phyloP scores from a whole-genome alignment of 148 eudicot genomes.

The Polygonum aviculare region DNA sequence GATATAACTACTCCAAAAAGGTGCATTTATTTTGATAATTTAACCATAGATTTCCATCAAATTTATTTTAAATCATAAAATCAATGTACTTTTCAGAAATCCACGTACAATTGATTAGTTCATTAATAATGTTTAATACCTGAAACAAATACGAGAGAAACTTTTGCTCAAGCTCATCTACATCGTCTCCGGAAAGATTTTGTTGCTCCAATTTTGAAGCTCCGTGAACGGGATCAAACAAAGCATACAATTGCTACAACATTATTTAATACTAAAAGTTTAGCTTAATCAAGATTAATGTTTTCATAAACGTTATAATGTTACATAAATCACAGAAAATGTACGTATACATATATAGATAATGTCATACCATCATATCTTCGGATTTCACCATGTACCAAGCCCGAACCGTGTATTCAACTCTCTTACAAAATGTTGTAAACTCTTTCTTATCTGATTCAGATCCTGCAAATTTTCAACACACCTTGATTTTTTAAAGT shows the following conservation, averaged over 20 bases:
- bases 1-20: no score
- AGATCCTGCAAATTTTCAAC: conserved; percentile 33
- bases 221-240: conserved; percentile 80
- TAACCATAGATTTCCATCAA: no score
- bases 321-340: no score
- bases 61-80: no score
- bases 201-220: conserved; percentile 63
- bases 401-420: conserved; percentile 79
- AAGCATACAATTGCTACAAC: conserved; percentile 60
- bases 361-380: conserved; percentile 61
- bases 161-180: conserved; percentile 69
- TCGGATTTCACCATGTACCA: conserved; percentile 76
- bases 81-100: background rate
- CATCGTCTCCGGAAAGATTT: conserved; percentile 43
- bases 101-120: no score
- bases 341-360: background rate
- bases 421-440: conserved; percentile 61
- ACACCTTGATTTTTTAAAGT: background rate
- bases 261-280: background rate
- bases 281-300: background rate
- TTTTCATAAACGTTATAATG: background rate
- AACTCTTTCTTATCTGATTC: conserved; percentile 46
- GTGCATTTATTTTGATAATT: no score
- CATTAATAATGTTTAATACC: conserved; percentile 26
- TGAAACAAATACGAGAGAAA: conserved; percentile 62